A percentile compares a stretch with the other conserved stretches of the same genome.
Evolutionary conservation across 495 filamentous ascomycete genomes (phyloP).

Genomic region (Talaromyces stipitatus): DNA sequence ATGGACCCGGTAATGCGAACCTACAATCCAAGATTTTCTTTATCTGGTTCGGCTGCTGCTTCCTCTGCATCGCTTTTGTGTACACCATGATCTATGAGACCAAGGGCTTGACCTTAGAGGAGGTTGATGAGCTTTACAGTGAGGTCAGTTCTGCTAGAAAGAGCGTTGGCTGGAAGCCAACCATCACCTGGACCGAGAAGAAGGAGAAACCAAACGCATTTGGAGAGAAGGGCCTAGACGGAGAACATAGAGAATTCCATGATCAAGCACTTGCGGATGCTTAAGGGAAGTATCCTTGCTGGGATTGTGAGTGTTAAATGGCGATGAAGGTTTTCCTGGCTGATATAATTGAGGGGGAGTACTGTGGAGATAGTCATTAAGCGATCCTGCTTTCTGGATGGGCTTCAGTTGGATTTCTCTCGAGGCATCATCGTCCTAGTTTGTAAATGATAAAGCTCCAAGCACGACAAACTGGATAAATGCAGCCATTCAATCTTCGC

Average conservation of each 20-base stretch:
- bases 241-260: neutral
- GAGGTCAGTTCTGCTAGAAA: slow-evolving; percentile 34
- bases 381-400: neutral
- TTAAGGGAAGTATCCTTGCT: neutral
- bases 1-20: slow-evolving; percentile 55
- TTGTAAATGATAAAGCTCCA: neutral
- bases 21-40: slow-evolving; percentile 61
- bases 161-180: slow-evolving; percentile 3
- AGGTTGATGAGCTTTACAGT: slow-evolving; percentile 73
- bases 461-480: neutral
- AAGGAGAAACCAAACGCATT: neutral
- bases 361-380: neutral
- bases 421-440: neutral
- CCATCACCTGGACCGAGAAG: neutral
- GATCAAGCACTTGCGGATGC: neutral
- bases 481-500: neutral
- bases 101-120: slow-evolving; percentile 74
- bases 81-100: slow-evolving; percentile 77
- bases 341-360: neutral
- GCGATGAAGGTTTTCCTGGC: neutral
- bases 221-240: neutral
- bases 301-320: neutral
- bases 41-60: slow-evolving; percentile 68
- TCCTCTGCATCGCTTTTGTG: slow-evolving; percentile 66
- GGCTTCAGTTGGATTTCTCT: neutral